These are phyloP conservation scores for Microstegium vimineum DNA, from an alignment of 176 grass and related monocot species.

Conservation along the genomic window DNA sequence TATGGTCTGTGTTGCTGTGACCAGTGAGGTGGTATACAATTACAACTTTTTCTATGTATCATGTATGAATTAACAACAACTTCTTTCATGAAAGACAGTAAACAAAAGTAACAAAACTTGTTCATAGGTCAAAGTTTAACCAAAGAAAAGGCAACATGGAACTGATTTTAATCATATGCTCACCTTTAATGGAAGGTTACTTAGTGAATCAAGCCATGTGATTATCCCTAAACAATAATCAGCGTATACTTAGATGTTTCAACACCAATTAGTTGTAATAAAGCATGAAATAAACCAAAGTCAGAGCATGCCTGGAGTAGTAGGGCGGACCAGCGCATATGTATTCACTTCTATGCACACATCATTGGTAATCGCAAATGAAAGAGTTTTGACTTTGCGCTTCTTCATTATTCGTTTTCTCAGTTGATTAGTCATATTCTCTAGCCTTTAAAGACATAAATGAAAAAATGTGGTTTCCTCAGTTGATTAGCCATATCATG, in stretches of 20 bases:
- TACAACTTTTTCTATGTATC: background rate
- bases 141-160: background rate
- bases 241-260: conserved; percentile 3
- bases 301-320: conserved; percentile 57
- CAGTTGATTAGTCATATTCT: conserved; percentile 80
- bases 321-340: conserved; percentile 76
- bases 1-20: background rate
- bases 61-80: background rate
- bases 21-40: background rate
- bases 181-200: conserved; percentile 95
- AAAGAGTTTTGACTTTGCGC: conserved; percentile 82
- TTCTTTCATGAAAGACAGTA: background rate
- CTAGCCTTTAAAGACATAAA: conserved; percentile 56
- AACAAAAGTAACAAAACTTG: background rate
- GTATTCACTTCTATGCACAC: conserved; percentile 92
- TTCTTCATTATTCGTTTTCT: conserved; percentile 94
- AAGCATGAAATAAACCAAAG: conserved; percentile 20
- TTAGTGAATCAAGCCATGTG: conserved; percentile 91
- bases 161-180: conserved; percentile 9
- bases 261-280: conserved; percentile 1
- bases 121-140: background rate
- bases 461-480: conserved; percentile 46
- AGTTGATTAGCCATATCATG: conserved; percentile 80
- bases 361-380: conserved; percentile 75
- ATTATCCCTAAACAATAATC: conserved; percentile 48